A percentile compares a stretch with the other conserved stretches of the same genome.
Conservation (phyloP, 139 green algal genomes). For the Picochlorum sp. region DNA sequence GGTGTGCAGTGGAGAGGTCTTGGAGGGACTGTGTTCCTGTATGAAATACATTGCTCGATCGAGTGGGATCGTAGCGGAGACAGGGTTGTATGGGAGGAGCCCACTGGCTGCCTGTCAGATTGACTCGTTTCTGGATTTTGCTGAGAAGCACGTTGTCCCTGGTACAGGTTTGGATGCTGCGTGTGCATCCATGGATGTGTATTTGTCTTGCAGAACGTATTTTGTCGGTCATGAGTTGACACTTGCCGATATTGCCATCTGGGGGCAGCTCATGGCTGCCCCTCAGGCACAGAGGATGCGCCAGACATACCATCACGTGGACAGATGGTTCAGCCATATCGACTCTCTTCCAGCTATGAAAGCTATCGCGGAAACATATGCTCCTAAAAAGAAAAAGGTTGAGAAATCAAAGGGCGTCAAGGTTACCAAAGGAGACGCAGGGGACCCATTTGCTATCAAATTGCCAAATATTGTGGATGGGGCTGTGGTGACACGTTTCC, state of each 20-base stretch:
- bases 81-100: not conserved
- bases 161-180: slow-evolving; percentile 54
- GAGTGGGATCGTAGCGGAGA: not conserved
- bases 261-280: slow-evolving; percentile 63
- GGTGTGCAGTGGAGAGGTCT: slow-evolving; percentile 49
- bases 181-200: slow-evolving; percentile 52
- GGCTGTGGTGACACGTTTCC: slow-evolving; percentile 95
- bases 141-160: slow-evolving; percentile 35
- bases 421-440: slow-evolving; percentile 23
- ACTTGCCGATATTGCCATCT: slow-evolving; percentile 78
- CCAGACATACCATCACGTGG: slow-evolving; percentile 54
- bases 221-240: slow-evolving; percentile 68
- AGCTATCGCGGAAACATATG: slow-evolving; percentile 31
- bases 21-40: slow-evolving; percentile 50
- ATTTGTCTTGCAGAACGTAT: slow-evolving; percentile 71
- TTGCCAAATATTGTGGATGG: slow-evolving; percentile 68
- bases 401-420: slow-evolving; percentile 20
- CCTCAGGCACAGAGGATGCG: slow-evolving; percentile 63
- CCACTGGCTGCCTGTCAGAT: slow-evolving; percentile 53
- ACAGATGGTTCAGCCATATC: slow-evolving; percentile 57
- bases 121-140: slow-evolving; percentile 77
- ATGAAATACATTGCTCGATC: slow-evolving; percentile 58
- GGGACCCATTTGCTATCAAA: slow-evolving; percentile 73
- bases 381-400: slow-evolving; percentile 25
- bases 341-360: slow-evolving; percentile 30